A percentile compares a stretch with the other conserved stretches of the same genome.
phyloP scores from a whole-genome alignment of 176 grass and related monocot species.

The Zizania latifolia region DNA sequence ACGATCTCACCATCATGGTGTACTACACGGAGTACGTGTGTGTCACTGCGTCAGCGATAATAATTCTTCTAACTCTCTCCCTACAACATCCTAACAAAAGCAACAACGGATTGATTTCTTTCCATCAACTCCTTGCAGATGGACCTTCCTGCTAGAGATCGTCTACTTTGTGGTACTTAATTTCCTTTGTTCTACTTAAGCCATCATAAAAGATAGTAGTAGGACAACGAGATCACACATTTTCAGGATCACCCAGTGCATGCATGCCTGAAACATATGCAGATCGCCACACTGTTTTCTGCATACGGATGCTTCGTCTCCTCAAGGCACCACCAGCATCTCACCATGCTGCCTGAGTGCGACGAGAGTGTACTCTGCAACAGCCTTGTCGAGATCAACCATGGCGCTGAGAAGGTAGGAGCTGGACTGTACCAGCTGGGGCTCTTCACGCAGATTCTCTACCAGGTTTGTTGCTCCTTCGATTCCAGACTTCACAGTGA shows the following conservation, averaged over 20 bases:
- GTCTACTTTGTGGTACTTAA: conserved; percentile 38
- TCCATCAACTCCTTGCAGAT: not conserved
- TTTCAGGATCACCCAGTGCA: too few species aligned
- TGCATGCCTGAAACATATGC: not conserved
- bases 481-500: not conserved
- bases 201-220: too few species aligned
- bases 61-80: not conserved
- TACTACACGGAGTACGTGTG: conserved; percentile 59
- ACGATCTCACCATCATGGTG: conserved; percentile 38
- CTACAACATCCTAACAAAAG: not conserved
- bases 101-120: not conserved
- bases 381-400: not conserved
- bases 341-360: not conserved
- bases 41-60: not conserved
- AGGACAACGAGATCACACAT: too few species aligned
- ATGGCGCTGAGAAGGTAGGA: not conserved
- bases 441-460: conserved; percentile 25
- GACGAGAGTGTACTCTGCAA: not conserved
- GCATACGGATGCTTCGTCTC: conserved; percentile 37
- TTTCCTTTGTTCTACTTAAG: not conserved
- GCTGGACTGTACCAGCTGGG: not conserved
- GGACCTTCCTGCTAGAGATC: conserved; percentile 43
- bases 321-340: not conserved
- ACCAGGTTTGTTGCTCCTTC: conserved; percentile 27
- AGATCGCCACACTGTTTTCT: conserved; percentile 43